Evolutionary conservation across 768 basidiomycete species (phyloP), one percentile per base, ranked within the genome.

Genomic region (Leccinum subtestaceum): DNA sequence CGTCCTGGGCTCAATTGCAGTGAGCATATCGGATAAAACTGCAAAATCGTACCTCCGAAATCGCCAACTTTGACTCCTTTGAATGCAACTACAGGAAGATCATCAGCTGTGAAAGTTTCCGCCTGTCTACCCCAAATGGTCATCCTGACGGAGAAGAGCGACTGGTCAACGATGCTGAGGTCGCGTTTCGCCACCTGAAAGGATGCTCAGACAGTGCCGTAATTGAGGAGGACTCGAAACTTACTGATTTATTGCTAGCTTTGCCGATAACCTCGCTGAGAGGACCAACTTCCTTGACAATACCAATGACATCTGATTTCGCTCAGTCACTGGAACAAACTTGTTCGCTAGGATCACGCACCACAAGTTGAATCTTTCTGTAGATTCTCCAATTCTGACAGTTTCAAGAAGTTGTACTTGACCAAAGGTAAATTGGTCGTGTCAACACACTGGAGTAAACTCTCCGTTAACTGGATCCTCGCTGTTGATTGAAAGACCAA

Each of bases 81-180:
- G 82, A 95, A 92, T 4, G 96, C 96, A 63, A 95, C 81, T 31
- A 98, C 86, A 9, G 92, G 85, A 52, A 80, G 70, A 52, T 79
- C 79, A 11, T 80, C 77, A 5, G 80, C 75, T n/a, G 74, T 71
- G 70, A 85, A 98, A 43, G 82, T 81, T 70, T 98, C 93, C 0
- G 96, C 96, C 71, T 93, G 90, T 72, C 90, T 93, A 23, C 96
- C 97, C 97, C 96, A 99, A 31, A 98, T 78, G 3, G 96, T 99
- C 63, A 98, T 71, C 34, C 93, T 84, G 43, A 93, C 87, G 15
- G 87, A 84, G 67, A 77, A 92, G 36, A 82, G 82, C 7, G 93
- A 88, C 60, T 82, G 83, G 71, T 99, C 96, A 12, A 95, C 95
- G 34, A 99, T 75, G 1, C 84, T 88, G 53, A 99, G 76, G 47